Base-by-base conservation (phyloP, 2,329 filamentous ascomycete species). In the Scedosporium boydii region DNA sequence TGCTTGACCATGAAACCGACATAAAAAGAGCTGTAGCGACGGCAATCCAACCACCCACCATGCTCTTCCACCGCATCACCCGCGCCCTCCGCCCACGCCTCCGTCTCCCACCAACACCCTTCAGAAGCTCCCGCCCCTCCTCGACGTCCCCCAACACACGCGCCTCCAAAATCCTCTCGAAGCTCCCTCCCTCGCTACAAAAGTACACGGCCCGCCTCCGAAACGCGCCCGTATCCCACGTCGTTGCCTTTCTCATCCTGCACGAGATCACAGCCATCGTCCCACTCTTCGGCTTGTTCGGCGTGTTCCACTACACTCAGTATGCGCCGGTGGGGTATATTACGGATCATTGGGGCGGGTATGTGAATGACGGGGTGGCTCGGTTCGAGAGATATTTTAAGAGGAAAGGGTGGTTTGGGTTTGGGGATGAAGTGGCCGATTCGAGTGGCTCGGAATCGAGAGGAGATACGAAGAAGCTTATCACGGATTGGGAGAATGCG, bases 251-350 rank as follows among this genome's bases (percentile, higher is more conserved):
- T 73, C 79, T 98, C 10, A 78, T 97, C 46, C 82, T 99, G 0
- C 95, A 99, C 77, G 95, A 99, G 74, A 72, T 97, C 55, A 98
- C 95, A 0, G 93, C 95, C 9, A 77, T 97, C 10, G 74, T 93
- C 1, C 93, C 93, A 0, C 76, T 98, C 0, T 73, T 96, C 46
- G 87, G 84, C 0, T 81, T 98, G 1, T 86, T 90, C 23, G 87
- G 82, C 0, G 72, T 85, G 1, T 96, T 99, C 74, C 90, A 98
- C 76, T 92, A 91, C 71, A 86, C 85, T 1, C 80, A 86, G 65
- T 89, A 88, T 80, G 80, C 91, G 29, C 92, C 93, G 0, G 69
- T 83, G 16, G 70, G 72, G 56, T 82, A 81, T 70, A 75, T 83
- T 67, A 74, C 77, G 55, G 73, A 75, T 21, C 76, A 81, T 63